phyloP scores from a whole-genome alignment of 1,284 basidiomycete genomes.

The Singerocomus inundabilis region DNA sequence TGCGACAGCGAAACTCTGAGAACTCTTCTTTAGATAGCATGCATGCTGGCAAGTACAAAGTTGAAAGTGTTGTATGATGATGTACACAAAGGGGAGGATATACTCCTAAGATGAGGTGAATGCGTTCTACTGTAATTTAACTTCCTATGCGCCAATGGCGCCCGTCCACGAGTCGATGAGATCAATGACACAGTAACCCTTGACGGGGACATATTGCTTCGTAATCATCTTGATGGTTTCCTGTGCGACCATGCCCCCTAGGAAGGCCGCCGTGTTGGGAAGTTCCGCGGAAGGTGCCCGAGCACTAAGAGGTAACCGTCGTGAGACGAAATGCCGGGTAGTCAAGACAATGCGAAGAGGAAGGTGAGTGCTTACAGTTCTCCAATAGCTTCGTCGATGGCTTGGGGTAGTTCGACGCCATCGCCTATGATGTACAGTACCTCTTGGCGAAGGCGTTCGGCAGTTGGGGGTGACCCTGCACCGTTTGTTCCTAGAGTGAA shows the following conservation, averaged over 20 bases:
- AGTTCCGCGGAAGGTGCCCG: slow-evolving; percentile 85
- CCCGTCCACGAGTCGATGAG: slow-evolving; percentile 81
- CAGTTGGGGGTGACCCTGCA: slow-evolving; percentile 23
- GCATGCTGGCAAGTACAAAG: slow-evolving; percentile 1
- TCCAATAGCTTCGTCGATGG: slow-evolving; percentile 62
- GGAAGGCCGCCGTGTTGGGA: slow-evolving; percentile 89
- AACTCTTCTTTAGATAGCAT: not conserved
- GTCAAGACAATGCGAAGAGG: not conserved
- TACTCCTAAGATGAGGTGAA: not conserved
- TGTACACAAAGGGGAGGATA: not conserved
- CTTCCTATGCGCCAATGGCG: slow-evolving; percentile 37
- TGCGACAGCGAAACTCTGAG: not conserved
- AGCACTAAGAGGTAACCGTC: slow-evolving; percentile 42
- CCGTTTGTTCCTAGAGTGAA: slow-evolving; percentile 41
- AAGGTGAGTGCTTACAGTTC: slow-evolving; percentile 66
- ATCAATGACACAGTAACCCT: slow-evolving; percentile 86
- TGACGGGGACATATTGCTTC: slow-evolving; percentile 90
- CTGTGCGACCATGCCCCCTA: slow-evolving; percentile 95
- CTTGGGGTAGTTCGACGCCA: slow-evolving; percentile 52
- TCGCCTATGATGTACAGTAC: slow-evolving; percentile 37
- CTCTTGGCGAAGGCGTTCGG: slow-evolving; percentile 36
- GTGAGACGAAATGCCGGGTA: slow-evolving; percentile 1
- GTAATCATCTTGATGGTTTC: slow-evolving; percentile 98
- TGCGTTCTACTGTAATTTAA: not conserved
- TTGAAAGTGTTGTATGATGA: not conserved